Evolutionary conservation across 139 green algal species (phyloP), one percentile per base, ranked within the genome.

Genomic region (Zygnema circumcarinatum): DNA sequence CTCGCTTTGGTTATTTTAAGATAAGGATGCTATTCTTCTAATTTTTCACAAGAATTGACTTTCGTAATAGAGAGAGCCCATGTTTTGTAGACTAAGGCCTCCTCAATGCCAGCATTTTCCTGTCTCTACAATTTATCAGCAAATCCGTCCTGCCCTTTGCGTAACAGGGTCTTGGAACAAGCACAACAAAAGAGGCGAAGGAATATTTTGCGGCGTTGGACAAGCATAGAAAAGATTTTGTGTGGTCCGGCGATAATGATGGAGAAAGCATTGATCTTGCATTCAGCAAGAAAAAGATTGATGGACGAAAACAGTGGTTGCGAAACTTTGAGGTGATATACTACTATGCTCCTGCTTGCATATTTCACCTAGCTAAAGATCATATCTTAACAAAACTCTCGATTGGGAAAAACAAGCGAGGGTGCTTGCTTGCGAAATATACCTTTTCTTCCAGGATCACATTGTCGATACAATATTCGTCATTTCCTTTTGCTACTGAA

Each of bases 231-330:
- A 94, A 94, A 74, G 79, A 69, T 31, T 99, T 99, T 91, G 90
- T 96, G 3, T 98, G 94, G 93, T 81, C 91, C 22, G 94, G 94
- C 95, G 80, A 92, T 89, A 36, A 69, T 31, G 97, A 99, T 81
- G 94, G 93, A 31, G 39, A 92, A 31, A 91, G 92, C 36, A 96
- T 99, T 33, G 95, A 99, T 88, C 95, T 99, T 95, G 97, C 96
- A 0, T 99, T 99, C 92, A 96, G 91, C 90, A 99, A 99, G 94
- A 99, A 99, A 92, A 95, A 95, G 56, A 93, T 98, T n/a, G 96
- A 99, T 3, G 95, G 98, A 74, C 94, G 97, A 74, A 99, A 99
- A 92, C 47, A 90, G 21, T 99, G 97, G 97, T 94, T 99, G 42
- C 92, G 40, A 25, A 87, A 93, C 72, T 88, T 56, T 75, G 86